Evolutionary conservation across 179 eudicot species (phyloP).

Genomic region (Actinidia polygama): DNA sequence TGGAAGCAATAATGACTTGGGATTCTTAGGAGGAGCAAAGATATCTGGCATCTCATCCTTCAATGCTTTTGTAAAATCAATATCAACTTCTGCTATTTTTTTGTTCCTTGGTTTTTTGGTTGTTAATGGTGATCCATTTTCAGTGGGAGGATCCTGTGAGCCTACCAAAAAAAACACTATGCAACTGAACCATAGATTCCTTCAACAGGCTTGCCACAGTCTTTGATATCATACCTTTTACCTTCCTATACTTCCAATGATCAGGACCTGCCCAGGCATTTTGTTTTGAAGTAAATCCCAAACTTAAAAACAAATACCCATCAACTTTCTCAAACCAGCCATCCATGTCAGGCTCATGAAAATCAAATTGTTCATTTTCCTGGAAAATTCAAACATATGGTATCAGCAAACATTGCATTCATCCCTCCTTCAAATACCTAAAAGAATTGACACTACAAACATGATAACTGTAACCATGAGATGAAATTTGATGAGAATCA

Average conservation of each 20-base stretch:
- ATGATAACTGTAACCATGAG: slow-evolving; percentile 1
- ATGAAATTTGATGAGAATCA: not conserved
- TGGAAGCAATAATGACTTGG: slow-evolving; percentile 76
- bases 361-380: slow-evolving; percentile 49
- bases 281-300: slow-evolving; percentile 64
- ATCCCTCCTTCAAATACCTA: not conserved
- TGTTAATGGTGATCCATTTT: slow-evolving; percentile 38
- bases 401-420: not conserved
- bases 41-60: slow-evolving; percentile 51
- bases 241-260: slow-evolving; percentile 89
- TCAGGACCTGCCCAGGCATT: slow-evolving; percentile 99
- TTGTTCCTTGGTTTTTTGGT: slow-evolving; percentile 56
- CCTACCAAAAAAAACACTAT: slow-evolving; percentile 39
- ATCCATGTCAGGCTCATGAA: slow-evolving; percentile 44
- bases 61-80: slow-evolving; percentile 64
- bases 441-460: not conserved
- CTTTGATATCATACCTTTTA: slow-evolving; percentile 49
- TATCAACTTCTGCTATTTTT: slow-evolving; percentile 65
- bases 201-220: not conserved
- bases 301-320: slow-evolving; percentile 59
- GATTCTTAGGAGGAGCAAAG: slow-evolving; percentile 87
- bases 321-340: slow-evolving; percentile 64
- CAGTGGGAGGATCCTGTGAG: slow-evolving; percentile 43
- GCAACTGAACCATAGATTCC: not conserved
- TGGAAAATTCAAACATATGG: slow-evolving; percentile 30